Base-by-base conservation (phyloP, 768 basidiomycete species). In the Ramaria rubella region DNA sequence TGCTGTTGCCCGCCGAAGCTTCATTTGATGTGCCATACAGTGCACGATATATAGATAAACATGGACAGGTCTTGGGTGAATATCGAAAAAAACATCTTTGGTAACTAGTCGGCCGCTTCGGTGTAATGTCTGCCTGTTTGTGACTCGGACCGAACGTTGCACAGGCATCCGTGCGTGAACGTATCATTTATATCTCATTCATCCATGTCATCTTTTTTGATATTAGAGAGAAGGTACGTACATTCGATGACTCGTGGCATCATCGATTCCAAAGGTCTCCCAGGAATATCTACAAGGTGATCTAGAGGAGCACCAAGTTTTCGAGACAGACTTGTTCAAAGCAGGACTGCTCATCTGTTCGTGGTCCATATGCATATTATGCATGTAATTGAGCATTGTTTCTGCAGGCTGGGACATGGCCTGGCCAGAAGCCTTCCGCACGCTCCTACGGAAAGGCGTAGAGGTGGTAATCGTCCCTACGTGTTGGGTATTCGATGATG, bases 61-160 rank as follows among this genome's bases (percentile, higher is more conserved):
- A 55, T 38, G 54, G 54, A 19, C 24, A 45, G 6, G 40, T 55
- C 11, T 26, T 55, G 24, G 54, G 54, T 34, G 54, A 55, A 46
- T 55, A 55, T 30, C 54, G 42, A 42, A 55, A 55, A 26, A 55
- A 55, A 31, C 54, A 55, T 46, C 54, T 55, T 30, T 55, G 54
- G 54, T 55, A 43, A 27, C 21, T 27, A 8, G 40, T n/a, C n/a
- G n/a, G n/a, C n/a, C n/a, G n/a, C n/a, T n/a, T n/a, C n/a, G n/a
- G n/a, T n/a, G 6, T n/a, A 9, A 14, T 14, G 8, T 29, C 17
- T 50, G 14, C 21, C 15, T 33, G 2, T 17, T 3, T 44, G 27
- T 33, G 30, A n/a, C 15, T 30, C 24, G 2, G 42, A n/a, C 44
- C 23, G 15, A 45, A 12, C 26, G 26, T 45, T n/a, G 5, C 23